Base-by-base conservation (phyloP, 352 stramenopile genomes). In the Phytophthora citricola region DNA sequence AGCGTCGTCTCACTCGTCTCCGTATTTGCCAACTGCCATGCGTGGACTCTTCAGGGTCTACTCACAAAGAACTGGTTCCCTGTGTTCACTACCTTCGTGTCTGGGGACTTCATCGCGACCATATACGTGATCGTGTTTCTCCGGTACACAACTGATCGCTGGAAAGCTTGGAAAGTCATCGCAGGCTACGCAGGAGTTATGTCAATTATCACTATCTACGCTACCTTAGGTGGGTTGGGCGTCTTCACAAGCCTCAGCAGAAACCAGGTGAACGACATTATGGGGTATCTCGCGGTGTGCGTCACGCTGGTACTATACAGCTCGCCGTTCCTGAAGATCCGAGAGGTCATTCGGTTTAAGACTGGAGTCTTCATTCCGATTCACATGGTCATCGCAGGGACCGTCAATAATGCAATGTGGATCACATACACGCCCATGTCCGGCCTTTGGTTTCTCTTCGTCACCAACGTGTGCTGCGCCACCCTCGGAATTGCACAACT, bases 391-490 rank as follows among this genome's bases (percentile, higher is more conserved):
- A 50, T 65, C 44, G 76, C 74, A 7, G 77, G 75, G 39, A 79
- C 71, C 10, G 66, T 76, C 59, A 89, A 83, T 69, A 87, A 87
- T 66, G 49, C 65, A 17, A 69, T 83, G 51, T 87, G 80, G 77
- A 72, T 87, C 63, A 68, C 59, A 15, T 87, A 87, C 73, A 71
- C 63, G 10, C 49, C 54, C 3, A 61, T 87, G 43, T 57, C 66
- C 14, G 36, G 52, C 1, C 48, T 83, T 31, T 81, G 69, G 78
- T 80, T 89, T 56, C 71, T 89, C 40, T 81, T 89, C 49, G 70
- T 69, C 15, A 78, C 78, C n/a, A 86, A 87, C 47, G 57, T 68
- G 17, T 64, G 73, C 26, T 83, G 75, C 47, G 61, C 62, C 49
- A 62, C 55, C 3, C 49, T 83, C 12, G 77, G 72, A 12, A 45